A percentile compares a stretch with the other conserved stretches of the same genome.
phyloP scores from a whole-genome alignment of 73 alveolate genomes.

The Paramecium sonneborni region DNA sequence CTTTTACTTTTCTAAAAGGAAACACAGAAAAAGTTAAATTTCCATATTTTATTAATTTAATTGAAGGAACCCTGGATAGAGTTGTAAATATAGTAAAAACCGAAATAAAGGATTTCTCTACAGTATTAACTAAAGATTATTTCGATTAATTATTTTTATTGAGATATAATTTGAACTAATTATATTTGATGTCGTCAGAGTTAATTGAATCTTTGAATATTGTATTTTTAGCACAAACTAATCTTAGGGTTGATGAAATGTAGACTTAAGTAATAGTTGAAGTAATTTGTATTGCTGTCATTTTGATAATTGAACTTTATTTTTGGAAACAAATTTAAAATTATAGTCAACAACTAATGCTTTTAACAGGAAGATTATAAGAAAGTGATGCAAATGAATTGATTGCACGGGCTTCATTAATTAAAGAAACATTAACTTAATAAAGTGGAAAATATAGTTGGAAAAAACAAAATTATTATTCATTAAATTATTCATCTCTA shows the following conservation, averaged over 20 bases:
- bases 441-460: not conserved
- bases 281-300: not conserved
- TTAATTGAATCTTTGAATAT: conserved; percentile 21
- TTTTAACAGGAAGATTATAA: conserved; percentile 1
- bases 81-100: not conserved
- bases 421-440: not conserved
- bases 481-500: not conserved
- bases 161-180: not conserved
- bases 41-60: not conserved
- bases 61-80: not conserved
- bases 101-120: not conserved
- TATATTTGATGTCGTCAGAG: not conserved
- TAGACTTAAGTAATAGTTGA: not conserved
- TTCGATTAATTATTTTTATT: not conserved
- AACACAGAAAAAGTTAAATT: not conserved
- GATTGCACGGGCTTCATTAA: not conserved
- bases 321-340: not conserved
- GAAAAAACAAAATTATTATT: conserved; percentile 12
- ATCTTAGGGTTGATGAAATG: not conserved
- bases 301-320: not conserved
- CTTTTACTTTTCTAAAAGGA: not conserved
- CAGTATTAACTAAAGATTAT: not conserved
- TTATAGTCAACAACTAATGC: not conserved
- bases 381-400: conserved; percentile 17
- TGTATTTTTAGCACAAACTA: not conserved